Conservation (phyloP, 768 basidiomycete genomes). For the Macrolepiota albuminosa region DNA sequence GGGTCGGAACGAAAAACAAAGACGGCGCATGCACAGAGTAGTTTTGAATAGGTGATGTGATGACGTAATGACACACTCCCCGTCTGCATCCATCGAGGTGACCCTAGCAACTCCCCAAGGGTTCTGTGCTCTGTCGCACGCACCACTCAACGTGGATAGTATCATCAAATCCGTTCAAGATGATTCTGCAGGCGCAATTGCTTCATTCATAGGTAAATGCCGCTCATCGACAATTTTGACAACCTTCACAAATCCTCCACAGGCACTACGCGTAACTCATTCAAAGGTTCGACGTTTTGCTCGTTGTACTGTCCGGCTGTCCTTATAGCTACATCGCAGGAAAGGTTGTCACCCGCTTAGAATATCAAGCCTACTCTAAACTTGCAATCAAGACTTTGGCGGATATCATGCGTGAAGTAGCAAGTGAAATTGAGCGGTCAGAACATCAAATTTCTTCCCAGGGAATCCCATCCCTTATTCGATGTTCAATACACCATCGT, state of each 20-base stretch:
- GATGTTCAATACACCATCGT: slow-evolving; percentile 68
- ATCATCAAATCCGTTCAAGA: slow-evolving; percentile 63
- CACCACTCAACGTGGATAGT: slow-evolving; percentile 46
- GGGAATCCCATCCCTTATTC: slow-evolving; percentile 37
- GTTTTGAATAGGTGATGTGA: not conserved
- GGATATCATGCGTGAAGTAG: slow-evolving; percentile 48
- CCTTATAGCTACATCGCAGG: slow-evolving; percentile 32
- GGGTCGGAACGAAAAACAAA: not conserved
- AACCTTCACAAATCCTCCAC: not conserved
- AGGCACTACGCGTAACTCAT: slow-evolving; percentile 79
- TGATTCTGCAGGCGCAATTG: slow-evolving; percentile 65
- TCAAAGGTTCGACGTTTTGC: slow-evolving; percentile 51
- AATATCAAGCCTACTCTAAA: slow-evolving; percentile 82
- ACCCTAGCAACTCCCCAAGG: slow-evolving; percentile 40
- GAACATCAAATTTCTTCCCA: slow-evolving; percentile 28
- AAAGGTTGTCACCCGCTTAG: slow-evolving; percentile 64
- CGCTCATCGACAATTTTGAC: not conserved
- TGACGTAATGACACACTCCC: slow-evolving; percentile 11
- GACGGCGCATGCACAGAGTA: not conserved
- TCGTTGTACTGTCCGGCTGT: not conserved
- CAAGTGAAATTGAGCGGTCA: slow-evolving; percentile 36
- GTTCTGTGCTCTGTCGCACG: slow-evolving; percentile 54
- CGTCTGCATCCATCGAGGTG: slow-evolving; percentile 39
- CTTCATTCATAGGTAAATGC: slow-evolving; percentile 63
- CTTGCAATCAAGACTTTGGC: slow-evolving; percentile 76